A percentile compares a stretch with the other conserved stretches of the same genome.
Conservation (phyloP, 2,329 filamentous ascomycete species). For the Neoscytalidium dimidiatum region DNA sequence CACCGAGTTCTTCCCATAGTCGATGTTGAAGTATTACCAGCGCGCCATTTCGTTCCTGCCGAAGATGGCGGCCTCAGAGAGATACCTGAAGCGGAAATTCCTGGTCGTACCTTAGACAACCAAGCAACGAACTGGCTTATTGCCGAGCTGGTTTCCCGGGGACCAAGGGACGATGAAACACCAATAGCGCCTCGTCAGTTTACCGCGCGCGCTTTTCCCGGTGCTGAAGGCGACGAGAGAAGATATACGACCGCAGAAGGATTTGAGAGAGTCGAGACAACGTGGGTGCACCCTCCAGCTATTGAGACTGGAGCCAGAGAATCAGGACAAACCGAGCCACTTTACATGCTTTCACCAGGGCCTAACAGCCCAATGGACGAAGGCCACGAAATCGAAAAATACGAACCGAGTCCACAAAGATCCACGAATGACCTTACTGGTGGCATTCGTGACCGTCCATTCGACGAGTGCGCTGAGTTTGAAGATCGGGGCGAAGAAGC, state of each 20-base stretch:
- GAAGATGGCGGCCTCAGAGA: constrained; percentile 41
- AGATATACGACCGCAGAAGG: constrained; percentile 44
- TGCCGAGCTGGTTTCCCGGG: constrained; percentile 27
- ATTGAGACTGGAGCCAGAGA: constrained; percentile 36
- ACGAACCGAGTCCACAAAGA: not conserved
- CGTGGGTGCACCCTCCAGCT: constrained; percentile 48
- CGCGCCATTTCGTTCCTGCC: constrained; percentile 52
- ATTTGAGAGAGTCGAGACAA: constrained; percentile 44
- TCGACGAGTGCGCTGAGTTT: not conserved
- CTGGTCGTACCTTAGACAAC: constrained; percentile 25
- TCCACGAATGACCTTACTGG: not conserved
- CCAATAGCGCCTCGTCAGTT: constrained; percentile 28
- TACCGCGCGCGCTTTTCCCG: constrained; percentile 38
- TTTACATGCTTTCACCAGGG: not conserved
- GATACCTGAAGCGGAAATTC: constrained; percentile 47
- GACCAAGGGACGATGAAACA: not conserved
- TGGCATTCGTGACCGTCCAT: not conserved
- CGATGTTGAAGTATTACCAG: constrained; percentile 55
- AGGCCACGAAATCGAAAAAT: not conserved
- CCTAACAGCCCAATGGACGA: not conserved
- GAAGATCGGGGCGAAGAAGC: not conserved
- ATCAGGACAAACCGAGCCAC: constrained; percentile 33
- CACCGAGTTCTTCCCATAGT: constrained; percentile 56
- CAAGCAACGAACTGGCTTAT: constrained; percentile 31
- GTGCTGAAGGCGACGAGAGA: constrained; percentile 42